Base-by-base conservation (phyloP, 257 asterid species). In the Solanum etuberosum region DNA sequence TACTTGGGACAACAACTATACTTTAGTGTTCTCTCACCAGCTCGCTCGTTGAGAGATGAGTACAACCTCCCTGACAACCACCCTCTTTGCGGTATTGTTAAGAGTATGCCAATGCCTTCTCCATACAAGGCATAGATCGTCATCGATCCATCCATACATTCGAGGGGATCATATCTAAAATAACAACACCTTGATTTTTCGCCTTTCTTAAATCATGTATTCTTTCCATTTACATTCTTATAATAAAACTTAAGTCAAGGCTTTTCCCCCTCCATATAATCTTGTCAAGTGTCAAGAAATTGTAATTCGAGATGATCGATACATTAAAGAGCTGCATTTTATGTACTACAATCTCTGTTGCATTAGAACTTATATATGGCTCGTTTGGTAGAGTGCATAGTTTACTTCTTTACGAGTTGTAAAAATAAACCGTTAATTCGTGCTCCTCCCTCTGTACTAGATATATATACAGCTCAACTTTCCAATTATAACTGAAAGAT, bases 1-100 rank as follows among this genome's bases (percentile, higher is more conserved):
- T 61, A 59, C 73, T 83, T 83, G 25, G 86, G 86, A 61, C 86
- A 83, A 61, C 86, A 83, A 61, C 73, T 83, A 31, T 83, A 83
- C 73, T 35, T 83, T 23, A 83, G 86, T 18, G 76, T 83, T 57
- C 86, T 83, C 37, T 83, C 86, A 20, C 86, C 86, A 5, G 86
- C 76, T 57, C 86, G 76, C 18, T 83, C 86, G 14, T 34, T 83
- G 23, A 83, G 76, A 31, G 86, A 83, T 59, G 86, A 83, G 86
- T 83, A 83, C 51, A 83, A 83, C 73, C 8, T 83, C 54, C 86
- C 86, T 7, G 86, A 83, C n/a, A 83, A 61, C 54, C 34, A 83
- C 8, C 57, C 54, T 34, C 86, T 83, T 35, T 83, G 86, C 9
- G 86, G 86, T 63, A 21, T 83, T n/a, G 86, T 83, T 20, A 83